Conservation (phyloP, 2,329 filamentous ascomycete species). For the Calonectria leucothoes region DNA sequence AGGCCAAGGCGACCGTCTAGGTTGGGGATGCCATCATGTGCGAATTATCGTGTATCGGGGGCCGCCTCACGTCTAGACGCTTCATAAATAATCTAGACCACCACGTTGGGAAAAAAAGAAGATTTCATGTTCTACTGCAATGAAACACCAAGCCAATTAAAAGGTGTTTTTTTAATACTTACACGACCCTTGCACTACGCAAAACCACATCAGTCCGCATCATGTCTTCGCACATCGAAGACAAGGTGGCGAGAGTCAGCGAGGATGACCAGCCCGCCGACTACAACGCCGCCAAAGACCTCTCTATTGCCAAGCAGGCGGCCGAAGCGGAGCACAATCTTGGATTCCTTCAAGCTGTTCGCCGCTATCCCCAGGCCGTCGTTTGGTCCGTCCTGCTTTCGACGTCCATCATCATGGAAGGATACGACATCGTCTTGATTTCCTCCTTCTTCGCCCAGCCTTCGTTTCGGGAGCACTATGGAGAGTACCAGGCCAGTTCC, state of each 20-base stretch:
- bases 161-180: no score
- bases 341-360: slow-evolving; percentile 1
- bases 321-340: slow-evolving; percentile 3
- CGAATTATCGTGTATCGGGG: no score
- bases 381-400: slow-evolving; percentile 17
- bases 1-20: no score
- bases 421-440: slow-evolving; percentile 14
- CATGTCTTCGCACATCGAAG: slow-evolving; percentile 4
- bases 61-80: no score
- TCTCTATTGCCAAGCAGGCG: slow-evolving; percentile 21
- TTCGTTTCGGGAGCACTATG: slow-evolving; percentile 8
- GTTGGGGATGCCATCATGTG: no score
- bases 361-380: slow-evolving; percentile 13
- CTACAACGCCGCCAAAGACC: slow-evolving; percentile 21
- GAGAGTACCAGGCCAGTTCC: neutral
- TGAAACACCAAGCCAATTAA: no score
- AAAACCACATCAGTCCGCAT: neutral
- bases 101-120: no score
- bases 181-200: neutral
- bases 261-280: slow-evolving; percentile 26
- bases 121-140: no score
- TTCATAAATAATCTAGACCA: no score
- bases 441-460: slow-evolving; percentile 18
- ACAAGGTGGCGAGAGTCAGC: slow-evolving; percentile 31
- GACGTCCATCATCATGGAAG: slow-evolving; percentile 22